Evolutionary conservation across 163 green algal genomes (phyloP), one percentile per base, ranked within the genome.

Genomic region (Dunaliella salina): DNA sequence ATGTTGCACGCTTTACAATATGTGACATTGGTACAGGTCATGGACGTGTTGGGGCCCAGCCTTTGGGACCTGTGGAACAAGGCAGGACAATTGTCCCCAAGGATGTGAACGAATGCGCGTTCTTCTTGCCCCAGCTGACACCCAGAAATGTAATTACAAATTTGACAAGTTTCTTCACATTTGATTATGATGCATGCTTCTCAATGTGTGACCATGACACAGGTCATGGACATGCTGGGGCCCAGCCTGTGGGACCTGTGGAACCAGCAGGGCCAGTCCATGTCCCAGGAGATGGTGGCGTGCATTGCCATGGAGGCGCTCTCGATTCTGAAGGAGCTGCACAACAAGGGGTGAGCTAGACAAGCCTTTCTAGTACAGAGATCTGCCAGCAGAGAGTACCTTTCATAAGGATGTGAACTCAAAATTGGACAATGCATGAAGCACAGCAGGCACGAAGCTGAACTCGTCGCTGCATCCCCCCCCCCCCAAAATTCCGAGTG

Each of bases 211-310:
- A n/a, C n/a, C n/a, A 3, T 67, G 32, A 63, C 67, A 83, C 91
- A 98, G 95, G 95, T 99, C 18, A 99, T 99, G 97, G 97, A 99
- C 92, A 96, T 98, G 90, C 93, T 99, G 72, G 97, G 97, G 12
- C 97, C 97, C 78, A 98, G 93, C 85, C 88, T 99, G 78, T 99
- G 97, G 97, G 97, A 99, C 87, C 94, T 98, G 35, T 99, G 97
- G 97, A 99, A 99, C 90, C 92, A 90, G 17, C 91, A 94, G 67
- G 96, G 96, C 0, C 96, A 99, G 92, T 90, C 95, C 33, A 98
- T 99, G 97, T 95, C 91, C 0, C 95, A 98, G 91, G 97, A 99
- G 89, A 99, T 99, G 97, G 97, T 99, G 12, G 95, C 97, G 0
- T 99, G 97, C 91, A 99, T 99, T 63, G 97, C 97, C 30, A 92